Conservation (phyloP, 129 eudicot genomes). For the Centella asiatica region DNA sequence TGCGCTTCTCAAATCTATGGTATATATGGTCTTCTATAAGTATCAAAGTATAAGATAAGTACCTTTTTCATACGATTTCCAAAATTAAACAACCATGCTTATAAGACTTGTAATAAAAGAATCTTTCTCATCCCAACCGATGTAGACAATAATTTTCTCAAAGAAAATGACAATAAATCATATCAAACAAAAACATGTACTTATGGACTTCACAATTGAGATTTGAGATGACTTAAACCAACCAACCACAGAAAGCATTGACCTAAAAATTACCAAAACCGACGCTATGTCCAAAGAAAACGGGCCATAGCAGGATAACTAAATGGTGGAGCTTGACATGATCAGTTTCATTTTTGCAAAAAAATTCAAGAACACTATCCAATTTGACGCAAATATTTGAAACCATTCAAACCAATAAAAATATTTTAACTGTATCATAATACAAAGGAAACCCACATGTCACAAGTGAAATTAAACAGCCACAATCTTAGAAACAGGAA, state of each 20-base stretch:
- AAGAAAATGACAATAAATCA: no score
- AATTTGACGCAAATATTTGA: no score
- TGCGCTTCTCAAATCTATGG: no score
- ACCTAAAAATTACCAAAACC: not conserved
- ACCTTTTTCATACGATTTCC: not conserved
- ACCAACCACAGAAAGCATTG: not conserved
- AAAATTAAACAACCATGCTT: not conserved
- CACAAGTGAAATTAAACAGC: no score
- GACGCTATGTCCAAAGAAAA: not conserved
- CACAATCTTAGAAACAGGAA: no score
- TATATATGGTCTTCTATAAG: no score
- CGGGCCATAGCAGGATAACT: not conserved
- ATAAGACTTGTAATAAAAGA: not conserved
- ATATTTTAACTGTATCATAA: no score
- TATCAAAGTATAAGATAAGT: not conserved
- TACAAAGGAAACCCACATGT: no score
- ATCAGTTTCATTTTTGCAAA: no score
- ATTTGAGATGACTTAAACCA: not conserved
- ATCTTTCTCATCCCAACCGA: not conserved
- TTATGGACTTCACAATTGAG: not conserved
- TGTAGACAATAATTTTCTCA: not conserved
- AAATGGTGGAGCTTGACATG: not conserved
- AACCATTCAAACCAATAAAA: no score
- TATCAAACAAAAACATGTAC: not conserved
- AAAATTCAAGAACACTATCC: no score